Evolutionary conservation across 345 rosid genomes (phyloP).

Genomic region (Syzygium grande): DNA sequence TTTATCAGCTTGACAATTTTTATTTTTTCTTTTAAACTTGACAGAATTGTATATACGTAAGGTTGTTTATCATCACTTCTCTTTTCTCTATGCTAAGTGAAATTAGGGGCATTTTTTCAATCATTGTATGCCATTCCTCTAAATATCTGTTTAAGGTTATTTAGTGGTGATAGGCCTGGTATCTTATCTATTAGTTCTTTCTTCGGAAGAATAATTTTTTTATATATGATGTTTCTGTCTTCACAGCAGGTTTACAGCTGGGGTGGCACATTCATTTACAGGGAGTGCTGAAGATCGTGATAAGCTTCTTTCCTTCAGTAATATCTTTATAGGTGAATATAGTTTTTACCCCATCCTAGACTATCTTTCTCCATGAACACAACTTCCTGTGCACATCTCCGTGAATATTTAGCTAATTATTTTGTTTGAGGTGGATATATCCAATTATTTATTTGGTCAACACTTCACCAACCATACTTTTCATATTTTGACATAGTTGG

Average conservation of each 20-base stretch:
- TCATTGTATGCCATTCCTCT: background rate
- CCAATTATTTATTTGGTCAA: background rate
- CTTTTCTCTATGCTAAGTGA: background rate
- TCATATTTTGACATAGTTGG: background rate
- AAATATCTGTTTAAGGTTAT: background rate
- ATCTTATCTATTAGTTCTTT: background rate
- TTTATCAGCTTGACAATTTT: background rate
- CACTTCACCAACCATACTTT: background rate
- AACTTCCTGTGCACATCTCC: background rate
- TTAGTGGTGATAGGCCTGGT: background rate
- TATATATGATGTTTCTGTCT: background rate
- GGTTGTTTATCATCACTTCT: background rate
- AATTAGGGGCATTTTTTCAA: background rate
- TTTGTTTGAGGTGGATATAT: background rate
- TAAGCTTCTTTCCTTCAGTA: slow-evolving; percentile 66
- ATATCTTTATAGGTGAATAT: slow-evolving; percentile 67
- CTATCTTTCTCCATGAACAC: background rate
- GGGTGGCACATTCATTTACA: slow-evolving; percentile 92
- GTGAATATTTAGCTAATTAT: background rate
- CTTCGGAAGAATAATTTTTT: background rate
- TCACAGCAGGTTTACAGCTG: slow-evolving; percentile 56
- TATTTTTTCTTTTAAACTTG: background rate
- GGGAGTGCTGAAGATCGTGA: slow-evolving; percentile 66
- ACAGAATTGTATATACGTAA: background rate
- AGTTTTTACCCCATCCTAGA: background rate